Evolutionary conservation across 371 early-diverging fungal species (phyloP), one percentile per base, ranked within the genome.

Genomic region (Circinella umbellata): DNA sequence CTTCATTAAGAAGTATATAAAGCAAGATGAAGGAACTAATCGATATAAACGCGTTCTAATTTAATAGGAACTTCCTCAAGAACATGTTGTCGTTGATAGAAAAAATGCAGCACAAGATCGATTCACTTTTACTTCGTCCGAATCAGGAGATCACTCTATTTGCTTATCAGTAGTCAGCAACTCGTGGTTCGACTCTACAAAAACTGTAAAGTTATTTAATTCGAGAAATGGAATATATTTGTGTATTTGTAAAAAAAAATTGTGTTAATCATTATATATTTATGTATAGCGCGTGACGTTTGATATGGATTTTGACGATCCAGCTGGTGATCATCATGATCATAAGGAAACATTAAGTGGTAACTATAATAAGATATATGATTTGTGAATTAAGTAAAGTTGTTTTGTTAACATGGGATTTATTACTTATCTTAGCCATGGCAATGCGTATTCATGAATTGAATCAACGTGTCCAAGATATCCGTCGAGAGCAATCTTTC

Each of bases 111-210:
- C 89, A 59, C 70, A 76, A 68, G 98, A 96, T 61, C 87, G 89
- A 70, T 96, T 97, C 73, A 90, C 90, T 59, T 98, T 97, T 73
- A 95, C 97, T 17, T 89, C 96, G 20, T 84, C 90, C 36, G 93
- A 92, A 57, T 86, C 93, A 27, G 97, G 98, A 54, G 92, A 95
- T 74, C 96, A 98, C 78, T 77, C 88, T 39, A 94, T 98, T 71
- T 98, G 98, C 79, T 76, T 98, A 46, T 82, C 86, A 63, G 81
- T 87, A 47, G 81, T 80, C 48, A 80, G 89, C 34, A 81, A 71
- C 36, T 75, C 80, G 35, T 93, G 93, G 93, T 90, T 91, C 66
- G 79, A 84, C 27, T 76, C 74, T 17, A 68, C 74, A 4, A 81
- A 83, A 66, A 86, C 85, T 47, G 89, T 90, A 84, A 74, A 73